Evolutionary conservation across 495 filamentous ascomycete species (phyloP).

Genomic region (Elasticomyces elasticus): DNA sequence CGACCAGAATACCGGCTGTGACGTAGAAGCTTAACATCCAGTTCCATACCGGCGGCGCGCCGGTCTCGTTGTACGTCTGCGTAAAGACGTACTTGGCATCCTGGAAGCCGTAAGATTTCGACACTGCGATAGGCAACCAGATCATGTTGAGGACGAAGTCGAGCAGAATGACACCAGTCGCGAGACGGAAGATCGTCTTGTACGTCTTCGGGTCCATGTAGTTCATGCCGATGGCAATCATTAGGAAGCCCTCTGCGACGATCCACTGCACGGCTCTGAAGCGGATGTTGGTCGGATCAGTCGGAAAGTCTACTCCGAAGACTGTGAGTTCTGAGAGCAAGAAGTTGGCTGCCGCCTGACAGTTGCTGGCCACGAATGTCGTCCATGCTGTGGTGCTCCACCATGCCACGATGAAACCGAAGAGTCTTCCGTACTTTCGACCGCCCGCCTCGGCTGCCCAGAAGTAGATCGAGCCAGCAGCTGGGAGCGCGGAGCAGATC

Average conservation of each 20-base stretch:
- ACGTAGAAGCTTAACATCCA: conserved; percentile 51
- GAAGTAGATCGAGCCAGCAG: conserved; percentile 48
- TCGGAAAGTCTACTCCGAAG: conserved; percentile 42
- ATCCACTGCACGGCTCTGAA: conserved; percentile 51
- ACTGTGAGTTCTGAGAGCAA: conserved; percentile 48
- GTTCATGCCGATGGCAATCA: conserved; percentile 25
- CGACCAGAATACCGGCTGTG: conserved; percentile 49
- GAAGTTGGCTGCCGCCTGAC: conserved; percentile 45
- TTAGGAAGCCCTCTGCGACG: conserved; percentile 39
- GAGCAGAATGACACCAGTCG: conserved; percentile 40
- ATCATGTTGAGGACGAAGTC: conserved; percentile 49
- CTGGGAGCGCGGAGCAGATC: conserved; percentile 46
- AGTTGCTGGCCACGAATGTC: conserved; percentile 42
- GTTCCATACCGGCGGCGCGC: conserved; percentile 47
- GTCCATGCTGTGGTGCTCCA: conserved; percentile 54
- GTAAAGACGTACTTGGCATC: conserved; percentile 46
- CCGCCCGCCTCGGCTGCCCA: conserved; percentile 50
- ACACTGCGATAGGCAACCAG: conserved; percentile 46
- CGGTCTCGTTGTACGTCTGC: conserved; percentile 48
- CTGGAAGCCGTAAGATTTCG: conserved; percentile 47
- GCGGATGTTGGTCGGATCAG: conserved; percentile 39
- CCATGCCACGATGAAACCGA: conserved; percentile 49
- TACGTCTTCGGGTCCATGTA: conserved; percentile 28
- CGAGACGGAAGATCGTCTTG: conserved; percentile 38
- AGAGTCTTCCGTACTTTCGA: conserved; percentile 41